Base-by-base conservation (phyloP, 23 red algal genomes). In the Pyropia haitanensis region DNA sequence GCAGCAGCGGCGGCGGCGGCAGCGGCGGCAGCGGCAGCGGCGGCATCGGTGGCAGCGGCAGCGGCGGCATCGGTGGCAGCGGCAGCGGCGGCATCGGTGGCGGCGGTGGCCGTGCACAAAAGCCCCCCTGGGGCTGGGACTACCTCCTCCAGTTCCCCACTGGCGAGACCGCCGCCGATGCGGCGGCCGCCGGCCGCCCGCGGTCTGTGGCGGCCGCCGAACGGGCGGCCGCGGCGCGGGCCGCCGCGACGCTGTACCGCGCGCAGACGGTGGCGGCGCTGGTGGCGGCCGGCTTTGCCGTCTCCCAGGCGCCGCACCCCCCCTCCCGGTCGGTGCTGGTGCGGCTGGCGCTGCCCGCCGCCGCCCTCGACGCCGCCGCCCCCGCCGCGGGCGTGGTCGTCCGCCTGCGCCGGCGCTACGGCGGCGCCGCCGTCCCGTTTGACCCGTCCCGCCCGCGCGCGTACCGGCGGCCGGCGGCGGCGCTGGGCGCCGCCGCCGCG, bases 91-190 rank as follows among this genome's bases (percentile, higher is more conserved):
- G 27, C 10, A 1, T 26, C 23, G n/a, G 56, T 14, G 59, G 34
- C 1, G 19, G 33, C 18, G 14, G 29, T 27, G 34, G 32, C 50
- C 48, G 56, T 44, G 79, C 68, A 17, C 19, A 12, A 3, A 33
- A 26, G 9, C 79, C 79, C 19, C 14, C 66, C 12, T 52, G 58
- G 17, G 79, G 79, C 23, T 84, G 79, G 79, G 79, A 84, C 58
- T 84, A 84, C 39, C 68, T 73, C 16, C 79, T 84, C 18, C 68
- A 67, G 5, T 84, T 84, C 59, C 68, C 68, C 30, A 46, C 67
- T 46, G 39, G 39, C 39, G 39, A 46, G 10, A 9, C 39, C 0
- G 39, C 39, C 7, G 8, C 39, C 39, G 39, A 9, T 9, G 39
- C 39, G 39, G 10, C 39, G 39, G 39, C 7, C 39, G 39, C 0